Evolutionary conservation across 352 stramenopile genomes (phyloP).

Genomic region (Globisporangium spiculum): DNA sequence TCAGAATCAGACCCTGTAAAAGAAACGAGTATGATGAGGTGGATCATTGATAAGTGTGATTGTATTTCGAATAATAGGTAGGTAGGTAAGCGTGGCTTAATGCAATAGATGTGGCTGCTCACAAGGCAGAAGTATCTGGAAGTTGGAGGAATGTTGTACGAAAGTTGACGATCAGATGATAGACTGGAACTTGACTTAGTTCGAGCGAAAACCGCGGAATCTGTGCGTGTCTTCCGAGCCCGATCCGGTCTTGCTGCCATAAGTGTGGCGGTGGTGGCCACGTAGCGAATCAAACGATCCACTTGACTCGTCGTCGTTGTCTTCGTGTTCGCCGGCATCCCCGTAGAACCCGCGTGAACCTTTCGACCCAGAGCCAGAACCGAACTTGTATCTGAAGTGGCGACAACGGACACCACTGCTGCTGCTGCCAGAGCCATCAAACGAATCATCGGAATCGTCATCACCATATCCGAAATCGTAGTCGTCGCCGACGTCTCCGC

Average conservation of each 20-base stretch:
- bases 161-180: neutral
- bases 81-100: neutral
- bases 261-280: neutral
- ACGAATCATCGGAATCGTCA: neutral
- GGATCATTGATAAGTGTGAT: neutral
- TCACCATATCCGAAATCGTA: neutral
- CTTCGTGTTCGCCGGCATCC: neutral
- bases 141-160: neutral
- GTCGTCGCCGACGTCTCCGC: conserved; percentile 1
- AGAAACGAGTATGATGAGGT: neutral
- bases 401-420: neutral
- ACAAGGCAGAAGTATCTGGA: neutral
- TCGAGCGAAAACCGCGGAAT: neutral
- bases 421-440: neutral
- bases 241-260: neutral
- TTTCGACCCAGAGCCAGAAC: neutral
- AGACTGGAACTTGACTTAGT: neutral
- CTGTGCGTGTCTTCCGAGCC: neutral
- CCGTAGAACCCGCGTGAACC: neutral
- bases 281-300: neutral
- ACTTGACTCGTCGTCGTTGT: neutral
- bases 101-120: neutral
- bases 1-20: neutral
- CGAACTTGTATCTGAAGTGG: neutral
- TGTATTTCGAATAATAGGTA: neutral